phyloP scores from a whole-genome alignment of 352 stramenopile genomes.

The Saprolegnia diclina region DNA sequence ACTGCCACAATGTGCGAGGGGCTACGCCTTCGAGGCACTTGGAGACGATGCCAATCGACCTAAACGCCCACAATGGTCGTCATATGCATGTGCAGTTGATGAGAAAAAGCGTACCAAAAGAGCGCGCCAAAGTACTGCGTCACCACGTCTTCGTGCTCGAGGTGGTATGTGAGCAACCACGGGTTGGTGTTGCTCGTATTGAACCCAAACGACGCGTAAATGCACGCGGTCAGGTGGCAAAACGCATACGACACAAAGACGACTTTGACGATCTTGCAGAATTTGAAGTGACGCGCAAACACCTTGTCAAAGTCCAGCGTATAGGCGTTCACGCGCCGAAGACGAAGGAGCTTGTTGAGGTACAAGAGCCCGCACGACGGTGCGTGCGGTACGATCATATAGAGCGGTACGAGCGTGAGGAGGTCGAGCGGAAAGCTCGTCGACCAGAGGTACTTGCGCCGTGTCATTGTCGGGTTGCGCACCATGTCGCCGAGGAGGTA shows the following conservation, averaged over 20 bases:
- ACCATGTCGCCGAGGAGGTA: conserved; percentile 66
- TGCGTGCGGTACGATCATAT: conserved; percentile 30
- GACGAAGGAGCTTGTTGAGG: conserved; percentile 23
- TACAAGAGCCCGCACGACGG: conserved; percentile 10
- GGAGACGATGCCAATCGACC: conserved; percentile 22
- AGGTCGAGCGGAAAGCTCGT: conserved; percentile 47
- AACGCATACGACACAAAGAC: conserved; percentile 18
- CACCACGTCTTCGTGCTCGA: conserved; percentile 3
- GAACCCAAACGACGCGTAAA: conserved; percentile 21
- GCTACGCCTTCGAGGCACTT: conserved; percentile 48
- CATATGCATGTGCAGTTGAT: no score
- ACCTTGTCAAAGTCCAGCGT: conserved; percentile 28
- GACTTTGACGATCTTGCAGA: conserved; percentile 27
- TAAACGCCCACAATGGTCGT: conserved; percentile 10
- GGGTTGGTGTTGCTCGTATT: conserved; percentile 4
- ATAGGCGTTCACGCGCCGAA: conserved; percentile 13
- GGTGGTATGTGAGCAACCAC: conserved; percentile 14
- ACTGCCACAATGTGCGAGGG: conserved; percentile 42
- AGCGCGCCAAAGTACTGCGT: conserved; percentile 26
- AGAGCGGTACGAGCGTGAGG: conserved; percentile 43
- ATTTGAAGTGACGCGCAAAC: conserved; percentile 26
- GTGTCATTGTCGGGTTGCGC: conserved; percentile 46
- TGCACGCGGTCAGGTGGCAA: conserved; percentile 16
- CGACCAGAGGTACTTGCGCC: conserved; percentile 58
- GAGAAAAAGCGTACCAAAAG: neutral